Percentiles rank a stretch among this genome's conserved stretches.
These are phyloP conservation scores for Corylus avellana DNA, from an alignment of 306 rosid species.

Conservation along the genomic window DNA sequence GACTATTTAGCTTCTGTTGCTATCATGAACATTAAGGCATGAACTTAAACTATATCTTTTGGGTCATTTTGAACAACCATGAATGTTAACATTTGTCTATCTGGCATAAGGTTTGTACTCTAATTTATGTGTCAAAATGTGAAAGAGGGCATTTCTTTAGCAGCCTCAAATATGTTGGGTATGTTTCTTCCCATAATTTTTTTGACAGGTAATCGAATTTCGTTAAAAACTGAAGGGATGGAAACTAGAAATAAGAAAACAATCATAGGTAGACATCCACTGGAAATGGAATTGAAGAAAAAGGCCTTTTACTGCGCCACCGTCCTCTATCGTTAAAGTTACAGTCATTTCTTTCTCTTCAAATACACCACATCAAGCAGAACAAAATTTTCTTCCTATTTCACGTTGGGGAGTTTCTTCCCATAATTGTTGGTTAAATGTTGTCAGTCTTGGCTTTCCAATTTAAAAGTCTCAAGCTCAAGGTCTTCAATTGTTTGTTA, in stretches of 20 bases:
- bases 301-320: too few relatives aligned
- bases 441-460: slow-evolving; percentile 17
- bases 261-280: too few relatives aligned
- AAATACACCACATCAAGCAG: too few relatives aligned
- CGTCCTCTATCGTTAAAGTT: too few relatives aligned
- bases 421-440: neutral
- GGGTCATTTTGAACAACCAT: neutral
- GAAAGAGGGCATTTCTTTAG: neutral
- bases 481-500: neutral
- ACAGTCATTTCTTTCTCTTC: too few relatives aligned
- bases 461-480: neutral
- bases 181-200: neutral
- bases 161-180: neutral
- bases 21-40: neutral
- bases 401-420: too few relatives aligned
- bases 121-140: neutral
- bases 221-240: too few relatives aligned
- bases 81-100: neutral
- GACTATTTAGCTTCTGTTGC: neutral
- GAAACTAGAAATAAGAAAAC: too few relatives aligned
- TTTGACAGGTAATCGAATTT: too few relatives aligned
- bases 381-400: too few relatives aligned
- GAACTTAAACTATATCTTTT: neutral
- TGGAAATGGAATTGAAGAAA: too few relatives aligned
- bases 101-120: neutral